Evolutionary conservation across 805 yeast species (phyloP).

Genomic region (Yueomyces sinensis): DNA sequence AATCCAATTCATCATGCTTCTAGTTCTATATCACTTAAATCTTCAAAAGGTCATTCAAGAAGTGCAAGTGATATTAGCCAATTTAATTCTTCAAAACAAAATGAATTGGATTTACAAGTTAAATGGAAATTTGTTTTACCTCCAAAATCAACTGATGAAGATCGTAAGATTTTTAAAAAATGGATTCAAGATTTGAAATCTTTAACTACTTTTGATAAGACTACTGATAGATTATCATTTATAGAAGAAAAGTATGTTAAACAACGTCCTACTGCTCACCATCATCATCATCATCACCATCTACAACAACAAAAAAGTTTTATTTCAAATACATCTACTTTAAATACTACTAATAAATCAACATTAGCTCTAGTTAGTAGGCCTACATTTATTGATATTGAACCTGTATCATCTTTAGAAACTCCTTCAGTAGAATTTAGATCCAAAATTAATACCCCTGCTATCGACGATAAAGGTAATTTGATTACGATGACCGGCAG

Average conservation of each 20-base stretch:
- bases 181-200: constrained; percentile 48
- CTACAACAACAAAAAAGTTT: background rate
- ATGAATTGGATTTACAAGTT: constrained; percentile 5
- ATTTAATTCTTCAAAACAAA: constrained; percentile 6
- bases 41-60: background rate
- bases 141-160: constrained; percentile 28
- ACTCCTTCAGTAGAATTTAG: background rate
- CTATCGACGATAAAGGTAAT: constrained; percentile 27
- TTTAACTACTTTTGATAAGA: constrained; percentile 33
- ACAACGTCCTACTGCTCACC: background rate
- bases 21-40: background rate
- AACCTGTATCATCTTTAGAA: background rate
- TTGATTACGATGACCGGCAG: constrained; percentile 21
- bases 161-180: constrained; percentile 29
- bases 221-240: constrained; percentile 36
- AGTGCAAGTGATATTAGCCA: constrained; percentile 1
- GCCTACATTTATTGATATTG: background rate
- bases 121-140: constrained; percentile 19
- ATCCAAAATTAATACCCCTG: constrained; percentile 22
- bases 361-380: background rate
- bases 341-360: background rate
- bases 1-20: background rate
- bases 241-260: constrained; percentile 22
- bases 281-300: background rate
- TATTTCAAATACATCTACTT: background rate